These are phyloP conservation scores for Helicostylum pulchrum DNA, from an alignment of 192 early-diverging fungal species.

Conservation along the genomic window DNA sequence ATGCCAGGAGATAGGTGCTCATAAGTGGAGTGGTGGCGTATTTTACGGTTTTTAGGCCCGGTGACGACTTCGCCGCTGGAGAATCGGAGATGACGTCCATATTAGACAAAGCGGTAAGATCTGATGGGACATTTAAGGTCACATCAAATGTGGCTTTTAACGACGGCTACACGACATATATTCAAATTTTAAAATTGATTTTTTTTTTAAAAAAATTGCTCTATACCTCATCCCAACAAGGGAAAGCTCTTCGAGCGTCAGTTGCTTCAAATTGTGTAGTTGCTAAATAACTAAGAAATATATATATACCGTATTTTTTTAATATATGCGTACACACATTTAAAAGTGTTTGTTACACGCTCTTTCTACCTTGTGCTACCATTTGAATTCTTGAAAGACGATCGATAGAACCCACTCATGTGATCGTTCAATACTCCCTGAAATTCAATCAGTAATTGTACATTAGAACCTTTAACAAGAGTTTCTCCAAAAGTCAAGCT, in stretches of 20 bases:
- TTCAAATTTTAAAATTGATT: background rate
- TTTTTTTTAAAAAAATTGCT: too few species aligned
- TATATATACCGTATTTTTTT: background rate
- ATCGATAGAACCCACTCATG: conserved; percentile 95
- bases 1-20: conserved; percentile 90
- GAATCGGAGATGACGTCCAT: conserved; percentile 77
- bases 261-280: conserved; percentile 96
- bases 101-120: conserved; percentile 85
- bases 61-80: conserved; percentile 35
- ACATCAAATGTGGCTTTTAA: conserved; percentile 94
- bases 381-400: conserved; percentile 63
- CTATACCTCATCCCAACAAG: conserved; percentile 96
- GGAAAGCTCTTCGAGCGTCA: conserved; percentile 85
- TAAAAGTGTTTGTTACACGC: background rate
- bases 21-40: conserved; percentile 90
- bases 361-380: conserved; percentile 42
- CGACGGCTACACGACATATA: conserved; percentile 52
- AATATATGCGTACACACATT: background rate
- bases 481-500: conserved; percentile 61
- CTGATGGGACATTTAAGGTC: conserved; percentile 69
- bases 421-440: conserved; percentile 74
- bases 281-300: conserved; percentile 62
- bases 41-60: conserved; percentile 51
- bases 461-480: conserved; percentile 47
- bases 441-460: conserved; percentile 44